phyloP scores from a whole-genome alignment of 2,329 filamentous ascomycete genomes.

The Endocalyx cinctus region DNA sequence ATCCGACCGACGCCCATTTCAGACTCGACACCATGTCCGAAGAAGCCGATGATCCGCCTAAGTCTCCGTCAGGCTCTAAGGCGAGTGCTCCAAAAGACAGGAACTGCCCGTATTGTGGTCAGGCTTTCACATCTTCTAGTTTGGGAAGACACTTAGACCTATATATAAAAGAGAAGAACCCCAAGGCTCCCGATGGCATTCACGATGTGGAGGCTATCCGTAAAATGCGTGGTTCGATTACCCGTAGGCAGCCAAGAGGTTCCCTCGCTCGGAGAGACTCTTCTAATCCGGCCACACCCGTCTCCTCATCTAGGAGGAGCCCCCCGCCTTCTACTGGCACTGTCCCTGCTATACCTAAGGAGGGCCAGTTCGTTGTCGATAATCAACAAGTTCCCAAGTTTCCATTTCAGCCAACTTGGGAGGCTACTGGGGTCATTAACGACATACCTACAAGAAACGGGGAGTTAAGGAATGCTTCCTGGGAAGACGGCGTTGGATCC shows the following conservation, averaged over 20 bases:
- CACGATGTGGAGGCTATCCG: constrained; percentile 88
- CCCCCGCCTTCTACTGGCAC: constrained; percentile 33
- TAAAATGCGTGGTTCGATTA: constrained; percentile 79
- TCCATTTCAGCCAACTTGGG: constrained; percentile 61
- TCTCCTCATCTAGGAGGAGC: constrained; percentile 34
- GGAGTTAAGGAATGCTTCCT: constrained; percentile 35
- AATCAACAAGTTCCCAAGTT: constrained; percentile 52
- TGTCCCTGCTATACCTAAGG: constrained; percentile 36
- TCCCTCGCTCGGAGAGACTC: constrained; percentile 56
- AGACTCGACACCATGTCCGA: constrained; percentile 22
- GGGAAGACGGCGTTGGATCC: constrained; percentile 27
- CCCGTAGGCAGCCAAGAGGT: constrained; percentile 73
- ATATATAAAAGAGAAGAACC: constrained; percentile 91
- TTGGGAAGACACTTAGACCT: constrained; percentile 90
- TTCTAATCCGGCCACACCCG: constrained; percentile 56
- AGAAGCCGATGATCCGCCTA: constrained; percentile 13
- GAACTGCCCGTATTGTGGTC: constrained; percentile 80
- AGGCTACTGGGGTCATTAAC: constrained; percentile 73
- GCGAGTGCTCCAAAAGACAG: constrained; percentile 71
- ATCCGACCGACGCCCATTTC: no score
- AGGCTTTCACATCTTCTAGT: constrained; percentile 89
- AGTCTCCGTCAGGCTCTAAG: constrained; percentile 34
- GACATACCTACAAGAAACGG: constrained; percentile 55
- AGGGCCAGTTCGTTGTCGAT: constrained; percentile 38
- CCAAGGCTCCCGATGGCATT: constrained; percentile 78